These are phyloP conservation scores for Ophiocytium majus DNA, from an alignment of 352 stramenopile genomes.

Conservation along the genomic window DNA sequence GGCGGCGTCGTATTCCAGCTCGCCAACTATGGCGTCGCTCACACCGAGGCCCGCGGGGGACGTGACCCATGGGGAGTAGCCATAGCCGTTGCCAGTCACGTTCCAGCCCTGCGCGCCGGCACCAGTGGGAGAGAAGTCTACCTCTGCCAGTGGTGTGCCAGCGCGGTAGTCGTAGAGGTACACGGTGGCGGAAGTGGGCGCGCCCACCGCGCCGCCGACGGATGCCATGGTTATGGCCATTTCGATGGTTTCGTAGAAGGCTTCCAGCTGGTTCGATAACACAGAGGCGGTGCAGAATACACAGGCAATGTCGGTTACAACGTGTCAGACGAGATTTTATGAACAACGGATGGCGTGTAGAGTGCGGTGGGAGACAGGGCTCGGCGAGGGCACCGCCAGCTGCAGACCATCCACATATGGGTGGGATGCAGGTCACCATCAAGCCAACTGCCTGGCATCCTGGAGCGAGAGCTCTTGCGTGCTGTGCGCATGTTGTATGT, in stretches of 20 bases:
- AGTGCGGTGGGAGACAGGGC: no score
- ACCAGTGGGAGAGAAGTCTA: background rate
- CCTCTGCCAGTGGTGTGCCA: background rate
- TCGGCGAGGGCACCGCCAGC: no score
- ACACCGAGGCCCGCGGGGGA: conserved; percentile 30
- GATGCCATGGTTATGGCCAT: conserved; percentile 33
- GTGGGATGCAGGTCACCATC: no score
- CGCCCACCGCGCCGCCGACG: conserved; percentile 23
- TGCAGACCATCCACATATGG: no score
- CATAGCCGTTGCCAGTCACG: conserved; percentile 35
- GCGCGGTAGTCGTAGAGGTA: conserved; percentile 45
- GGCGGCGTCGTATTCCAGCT: conserved; percentile 39
- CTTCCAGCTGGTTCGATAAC: no score
- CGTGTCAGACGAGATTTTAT: no score
- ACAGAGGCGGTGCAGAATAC: no score
- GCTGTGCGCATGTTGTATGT: no score
- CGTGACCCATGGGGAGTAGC: conserved; percentile 36
- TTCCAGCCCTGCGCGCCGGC: conserved; percentile 34
- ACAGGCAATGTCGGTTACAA: no score
- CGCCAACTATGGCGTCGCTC: conserved; percentile 36
- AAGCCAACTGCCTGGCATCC: no score
- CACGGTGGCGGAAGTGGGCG: conserved; percentile 26
- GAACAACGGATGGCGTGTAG: no score
- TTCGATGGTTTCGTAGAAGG: conserved; percentile 43
- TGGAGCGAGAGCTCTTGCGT: no score